Conservation (phyloP, 1,284 basidiomycete genomes). For the Stereum hirsutum region DNA sequence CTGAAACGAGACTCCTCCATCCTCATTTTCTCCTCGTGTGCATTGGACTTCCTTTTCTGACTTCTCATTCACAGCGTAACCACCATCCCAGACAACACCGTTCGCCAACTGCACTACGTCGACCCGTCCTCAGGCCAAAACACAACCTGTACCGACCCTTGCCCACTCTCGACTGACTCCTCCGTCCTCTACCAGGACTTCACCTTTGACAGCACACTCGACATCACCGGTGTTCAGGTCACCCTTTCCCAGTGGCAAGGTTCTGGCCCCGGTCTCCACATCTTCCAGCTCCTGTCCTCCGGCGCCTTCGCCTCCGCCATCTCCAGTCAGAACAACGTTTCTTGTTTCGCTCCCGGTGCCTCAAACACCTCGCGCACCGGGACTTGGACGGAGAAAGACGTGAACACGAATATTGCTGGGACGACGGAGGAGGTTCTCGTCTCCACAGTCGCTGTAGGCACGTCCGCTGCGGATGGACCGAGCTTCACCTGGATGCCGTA, state of each 20-base stretch:
- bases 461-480: slow-evolving; percentile 49
- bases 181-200: slow-evolving; percentile 85
- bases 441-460: slow-evolving; percentile 59
- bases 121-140: slow-evolving; percentile 72
- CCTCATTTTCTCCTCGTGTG: too few species aligned
- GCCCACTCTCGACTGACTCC: slow-evolving; percentile 69
- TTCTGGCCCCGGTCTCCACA: slow-evolving; percentile 72
- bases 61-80: slow-evolving; percentile 45
- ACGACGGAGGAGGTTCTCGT: slow-evolving; percentile 73
- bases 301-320: slow-evolving; percentile 81
- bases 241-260: slow-evolving; percentile 75
- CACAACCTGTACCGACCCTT: slow-evolving; percentile 59
- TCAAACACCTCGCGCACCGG: slow-evolving; percentile 61
- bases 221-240: slow-evolving; percentile 79
- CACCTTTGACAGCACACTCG: slow-evolving; percentile 54
- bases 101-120: slow-evolving; percentile 69
- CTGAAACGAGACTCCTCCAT: too few species aligned
- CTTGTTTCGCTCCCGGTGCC: slow-evolving; percentile 68
- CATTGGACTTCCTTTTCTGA: slow-evolving; percentile 4
- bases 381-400: slow-evolving; percentile 56
- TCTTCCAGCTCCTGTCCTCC: slow-evolving; percentile 85
- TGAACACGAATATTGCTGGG: slow-evolving; percentile 67
- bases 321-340: slow-evolving; percentile 46
- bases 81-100: slow-evolving; percentile 82
- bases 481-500: slow-evolving; percentile 87